Base-by-base conservation (phyloP, 1,284 basidiomycete genomes). In the Coniophora puteana region DNA sequence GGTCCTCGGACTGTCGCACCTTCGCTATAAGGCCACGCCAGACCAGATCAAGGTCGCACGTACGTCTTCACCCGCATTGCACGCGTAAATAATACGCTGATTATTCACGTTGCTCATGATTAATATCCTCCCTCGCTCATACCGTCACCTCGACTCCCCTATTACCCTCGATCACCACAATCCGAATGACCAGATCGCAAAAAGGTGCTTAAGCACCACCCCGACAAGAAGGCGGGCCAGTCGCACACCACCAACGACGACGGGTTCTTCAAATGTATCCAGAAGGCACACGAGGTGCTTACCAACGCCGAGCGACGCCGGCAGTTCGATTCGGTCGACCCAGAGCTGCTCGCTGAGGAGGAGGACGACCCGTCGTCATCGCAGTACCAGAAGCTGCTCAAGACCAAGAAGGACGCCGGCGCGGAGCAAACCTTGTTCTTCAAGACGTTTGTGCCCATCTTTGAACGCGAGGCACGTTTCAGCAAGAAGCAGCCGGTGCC, bases 231-330 rank as follows among this genome's bases (percentile, higher is more conserved):
- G 66, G 94, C 92, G 11, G 80, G 80, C 33, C 62, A 70, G 14
- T 71, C 77, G 2, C 83, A 82, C 50, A 76, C 81, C 44, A 76
- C 80, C 41, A 97, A 97, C 70, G 94, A 98, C 67, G 95, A 99
- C 61, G 84, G 85, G 4, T 99, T 99, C 78, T 99, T 99, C 89
- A 99, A 99, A 71, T 99, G 95, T 63, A 97, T 99, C 55, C 86
- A 91, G 68, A 99, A 99, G 67, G 93, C 94, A 16, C 82, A 89
- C 67, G 95, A 99, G 57, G 84, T 93, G 31, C 83, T 99, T 39
- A 88, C 83, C 44, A 78, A 95, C 68, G 63, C 80, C 14, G 93
- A 97, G 59, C 85, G 84, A 56, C 84, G 93, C 50, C 83, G 91
- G 37, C 93, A 98, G 65, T 99, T 97, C 67, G 96, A 99, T 69